A percentile compares a stretch with the other conserved stretches of the same genome.
Conservation (phyloP, 352 stramenopile species). For the Phytopythium helicoides region DNA sequence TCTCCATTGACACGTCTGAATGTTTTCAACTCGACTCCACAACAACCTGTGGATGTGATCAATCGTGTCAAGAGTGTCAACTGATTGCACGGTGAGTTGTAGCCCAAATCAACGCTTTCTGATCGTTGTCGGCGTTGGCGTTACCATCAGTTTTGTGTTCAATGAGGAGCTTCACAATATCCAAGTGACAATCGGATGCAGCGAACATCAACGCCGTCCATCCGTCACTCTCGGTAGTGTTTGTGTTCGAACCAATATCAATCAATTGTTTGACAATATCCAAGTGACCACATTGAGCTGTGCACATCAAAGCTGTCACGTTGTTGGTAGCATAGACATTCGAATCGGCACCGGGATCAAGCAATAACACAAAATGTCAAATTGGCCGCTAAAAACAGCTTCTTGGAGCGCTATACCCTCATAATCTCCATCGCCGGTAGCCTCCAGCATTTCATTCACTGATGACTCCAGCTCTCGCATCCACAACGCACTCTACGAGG, state of each 20-base stretch:
- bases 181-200: background rate
- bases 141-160: background rate
- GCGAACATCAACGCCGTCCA: background rate
- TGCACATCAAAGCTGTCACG: background rate
- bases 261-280: background rate
- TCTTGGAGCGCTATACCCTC: no score
- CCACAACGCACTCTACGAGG: constrained; percentile 7
- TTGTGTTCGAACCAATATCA: background rate
- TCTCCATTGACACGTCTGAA: no score
- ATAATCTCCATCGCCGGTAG: no score
- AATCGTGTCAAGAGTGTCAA: no score
- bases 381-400: no score
- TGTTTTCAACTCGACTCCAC: no score
- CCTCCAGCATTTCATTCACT: constrained; percentile 2
- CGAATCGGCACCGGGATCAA: background rate
- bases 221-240: background rate
- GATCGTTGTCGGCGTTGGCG: no score
- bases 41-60: no score
- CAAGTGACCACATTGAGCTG: background rate
- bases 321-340: background rate
- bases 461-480: no score
- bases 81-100: no score
- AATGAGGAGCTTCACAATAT: no score
- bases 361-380: constrained; percentile 1
- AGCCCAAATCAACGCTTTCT: background rate